Base-by-base conservation (phyloP, 2,329 filamentous ascomycete species). In the Hypoxylon sp. region DNA sequence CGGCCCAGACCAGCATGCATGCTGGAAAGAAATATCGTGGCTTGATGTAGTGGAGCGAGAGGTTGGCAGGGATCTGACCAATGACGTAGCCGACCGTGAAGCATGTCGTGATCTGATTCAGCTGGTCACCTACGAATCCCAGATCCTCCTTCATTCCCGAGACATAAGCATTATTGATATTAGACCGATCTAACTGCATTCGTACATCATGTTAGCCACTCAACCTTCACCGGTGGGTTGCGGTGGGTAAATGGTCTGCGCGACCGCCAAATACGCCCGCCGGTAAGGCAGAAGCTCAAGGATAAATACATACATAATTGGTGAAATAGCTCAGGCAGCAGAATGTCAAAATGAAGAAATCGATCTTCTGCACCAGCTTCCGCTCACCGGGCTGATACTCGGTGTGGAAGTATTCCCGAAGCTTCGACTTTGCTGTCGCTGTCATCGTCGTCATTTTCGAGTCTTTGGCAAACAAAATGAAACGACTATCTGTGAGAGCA, bases 1-100 rank as follows among this genome's bases (percentile, higher is more conserved):
- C 81, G 1, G 86, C 89, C 90, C 90, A 92, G 63, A 87, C 74
- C 19, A 90, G 63, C 85, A 90, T 90, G 84, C 89, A 90, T 29
- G 81, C 73, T 0, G 89, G 89, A 73, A 90, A 90, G 81, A 87
- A 91, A 67, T 87, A 81, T n/a, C 88, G 83, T 1, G 89, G 90
- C 54, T 84, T 84, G 66, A 92, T 75, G 71, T 90, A 89, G 76
- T 91, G 87, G 2, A 92, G 81, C 2, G 87, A 87, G 8, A 91
- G 76, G 72, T 90, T 90, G 57, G 84, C 86, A 0, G 88, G 88
- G 14, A 91, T 80, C 75, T 91, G 88, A 0, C 89, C 88, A 3
- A 90, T 73, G 26, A 76, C 77, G 61, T 80, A 84, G 65, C 82
- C 82, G 39, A 83, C 74, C 4, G 82, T 83, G 72, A 84, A 84